phyloP scores from a whole-genome alignment of 441 rosid species.

The Pelargonium exstipulatum region DNA sequence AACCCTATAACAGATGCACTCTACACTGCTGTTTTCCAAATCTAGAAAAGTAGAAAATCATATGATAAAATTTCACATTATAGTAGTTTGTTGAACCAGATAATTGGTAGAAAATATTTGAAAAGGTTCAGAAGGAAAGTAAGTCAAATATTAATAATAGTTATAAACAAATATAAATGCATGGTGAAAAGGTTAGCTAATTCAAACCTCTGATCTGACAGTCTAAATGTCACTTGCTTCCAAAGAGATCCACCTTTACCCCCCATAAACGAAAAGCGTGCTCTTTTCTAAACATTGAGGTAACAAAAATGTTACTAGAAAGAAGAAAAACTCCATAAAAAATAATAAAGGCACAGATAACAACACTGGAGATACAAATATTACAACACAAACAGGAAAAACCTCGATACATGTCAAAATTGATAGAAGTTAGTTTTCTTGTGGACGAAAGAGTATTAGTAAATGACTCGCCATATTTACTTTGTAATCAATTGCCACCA shows the following conservation, averaged over 20 bases:
- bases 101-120: not conserved
- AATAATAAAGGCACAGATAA: not conserved
- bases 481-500: not conserved
- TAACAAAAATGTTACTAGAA: not conserved
- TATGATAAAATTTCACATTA: conserved; percentile 9
- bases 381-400: not conserved
- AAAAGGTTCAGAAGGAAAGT: conserved; percentile 7
- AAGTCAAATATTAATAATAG: not conserved
- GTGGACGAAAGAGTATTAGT: not conserved
- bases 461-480: not conserved
- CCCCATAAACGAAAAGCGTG: conserved; percentile 92
- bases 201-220: conserved; percentile 67
- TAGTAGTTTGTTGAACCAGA: not conserved
- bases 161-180: conserved; percentile 17
- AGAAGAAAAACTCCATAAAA: not conserved
- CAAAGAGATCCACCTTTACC: conserved; percentile 93
- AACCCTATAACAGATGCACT: not conserved
- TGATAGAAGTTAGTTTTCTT: not conserved
- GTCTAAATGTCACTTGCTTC: conserved; percentile 80
- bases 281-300: conserved; percentile 54
- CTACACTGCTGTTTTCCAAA: not conserved
- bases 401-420: not conserved
- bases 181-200: conserved; percentile 12
- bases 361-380: not conserved
- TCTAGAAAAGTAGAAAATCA: not conserved